Percentiles rank a stretch among this genome's conserved stretches.
Evolutionary conservation across 768 basidiomycete genomes (phyloP).

Genomic region (Hydnomerulius pinastri): DNA sequence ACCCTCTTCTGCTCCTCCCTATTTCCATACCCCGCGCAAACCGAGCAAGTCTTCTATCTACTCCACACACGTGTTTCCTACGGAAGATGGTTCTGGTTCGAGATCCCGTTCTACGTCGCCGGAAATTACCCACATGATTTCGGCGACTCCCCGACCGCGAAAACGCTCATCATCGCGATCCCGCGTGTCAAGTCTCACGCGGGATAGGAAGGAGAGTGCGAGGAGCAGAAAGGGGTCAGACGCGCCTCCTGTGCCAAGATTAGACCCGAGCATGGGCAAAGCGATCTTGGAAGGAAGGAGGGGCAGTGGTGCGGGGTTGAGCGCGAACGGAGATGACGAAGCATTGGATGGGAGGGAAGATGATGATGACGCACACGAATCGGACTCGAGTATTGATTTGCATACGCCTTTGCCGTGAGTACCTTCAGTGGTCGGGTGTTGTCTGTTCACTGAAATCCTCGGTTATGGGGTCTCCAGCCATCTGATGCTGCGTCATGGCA

Average conservation of each 20-base stretch:
- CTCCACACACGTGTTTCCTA: slow-evolving; percentile 12
- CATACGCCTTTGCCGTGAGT: slow-evolving; percentile 72
- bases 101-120: slow-evolving; percentile 32
- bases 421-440: slow-evolving; percentile 6
- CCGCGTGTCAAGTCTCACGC: slow-evolving; percentile 21
- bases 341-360: slow-evolving; percentile 12
- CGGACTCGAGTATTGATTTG: slow-evolving; percentile 66
- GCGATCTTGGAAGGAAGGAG: neutral
- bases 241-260: slow-evolving; percentile 11
- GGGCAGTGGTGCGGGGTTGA: neutral
- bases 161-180: slow-evolving; percentile 26
- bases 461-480: slow-evolving; percentile 39
- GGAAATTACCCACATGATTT: slow-evolving; percentile 42
- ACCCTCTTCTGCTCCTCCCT: slow-evolving; percentile 7
- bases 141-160: slow-evolving; percentile 38
- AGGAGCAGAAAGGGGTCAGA: slow-evolving; percentile 11
- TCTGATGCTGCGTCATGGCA: slow-evolving; percentile 65
- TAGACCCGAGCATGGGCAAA: slow-evolving; percentile 5
- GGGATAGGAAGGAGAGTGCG: slow-evolving; percentile 16
- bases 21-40: slow-evolving; percentile 27
- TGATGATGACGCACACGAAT: slow-evolving; percentile 41
- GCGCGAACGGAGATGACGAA: slow-evolving; percentile 1
- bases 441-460: neutral
- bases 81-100: slow-evolving; percentile 6
- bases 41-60: slow-evolving; percentile 17